phyloP scores from a whole-genome alignment of 306 rosid species.

The Potentilla sterilis region DNA sequence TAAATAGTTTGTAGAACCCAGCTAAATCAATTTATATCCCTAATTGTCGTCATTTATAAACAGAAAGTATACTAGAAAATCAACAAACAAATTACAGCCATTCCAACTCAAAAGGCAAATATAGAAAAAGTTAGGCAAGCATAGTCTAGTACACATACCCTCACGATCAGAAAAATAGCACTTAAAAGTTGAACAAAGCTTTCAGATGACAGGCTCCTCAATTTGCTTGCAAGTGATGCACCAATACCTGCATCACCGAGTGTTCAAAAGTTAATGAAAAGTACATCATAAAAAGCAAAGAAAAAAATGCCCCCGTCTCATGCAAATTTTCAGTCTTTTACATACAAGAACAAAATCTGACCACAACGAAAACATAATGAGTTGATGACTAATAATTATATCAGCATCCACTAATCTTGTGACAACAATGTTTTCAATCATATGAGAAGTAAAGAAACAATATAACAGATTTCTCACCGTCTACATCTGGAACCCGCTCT shows the following conservation, averaged over 20 bases:
- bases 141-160: conserved; percentile 73
- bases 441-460: conserved; percentile 24
- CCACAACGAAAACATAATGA: not conserved
- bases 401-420: not conserved
- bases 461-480: conserved; percentile 60
- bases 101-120: not conserved
- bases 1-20: not conserved
- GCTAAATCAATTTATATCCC: conserved; percentile 6
- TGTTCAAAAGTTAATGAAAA: conserved; percentile 1
- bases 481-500: conserved; percentile 73
- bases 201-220: conserved; percentile 88
- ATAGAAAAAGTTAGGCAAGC: not conserved
- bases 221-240: conserved; percentile 97
- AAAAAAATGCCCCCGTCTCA: not conserved
- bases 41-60: not conserved
- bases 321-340: not conserved
- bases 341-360: not conserved
- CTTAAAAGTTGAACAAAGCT: conserved; percentile 94
- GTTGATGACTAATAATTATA: not conserved
- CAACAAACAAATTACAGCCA: not conserved
- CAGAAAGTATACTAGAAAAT: not conserved
- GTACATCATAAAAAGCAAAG: conserved; percentile 27
- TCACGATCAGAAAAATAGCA: conserved; percentile 84
- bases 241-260: conserved; percentile 71
- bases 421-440: not conserved